Evolutionary conservation across 1,139 yeast genomes (phyloP).

Genomic region (Diutina rugosa): DNA sequence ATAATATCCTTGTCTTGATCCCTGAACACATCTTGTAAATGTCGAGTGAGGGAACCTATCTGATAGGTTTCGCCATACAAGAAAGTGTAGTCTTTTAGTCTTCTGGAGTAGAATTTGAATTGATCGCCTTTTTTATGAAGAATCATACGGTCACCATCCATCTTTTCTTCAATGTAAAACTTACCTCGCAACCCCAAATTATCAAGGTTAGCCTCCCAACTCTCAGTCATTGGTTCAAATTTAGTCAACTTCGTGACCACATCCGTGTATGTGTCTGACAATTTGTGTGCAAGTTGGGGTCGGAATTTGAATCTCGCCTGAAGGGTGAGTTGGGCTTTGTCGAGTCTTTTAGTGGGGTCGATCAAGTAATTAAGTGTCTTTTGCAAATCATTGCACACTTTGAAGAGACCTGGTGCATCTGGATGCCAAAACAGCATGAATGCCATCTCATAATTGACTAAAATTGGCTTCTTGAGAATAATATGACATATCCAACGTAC

Average conservation of each 20-base stretch:
- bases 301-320: conserved; percentile 44
- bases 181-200: conserved; percentile 13
- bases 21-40: conserved; percentile 32
- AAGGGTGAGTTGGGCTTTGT: conserved; percentile 30
- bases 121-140: conserved; percentile 35
- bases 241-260: conserved; percentile 30
- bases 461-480: conserved; percentile 42
- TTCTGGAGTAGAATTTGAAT: conserved; percentile 54
- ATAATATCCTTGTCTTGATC: conserved; percentile 36
- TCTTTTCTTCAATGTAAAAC: conserved; percentile 76
- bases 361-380: conserved; percentile 46
- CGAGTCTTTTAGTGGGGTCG: conserved; percentile 33
- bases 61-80: conserved; percentile 56
- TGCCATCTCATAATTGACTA: conserved; percentile 49
- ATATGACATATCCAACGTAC: conserved; percentile 60
- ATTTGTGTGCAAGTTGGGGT: conserved; percentile 58
- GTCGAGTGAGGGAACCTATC: conserved; percentile 50
- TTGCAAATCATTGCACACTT: conserved; percentile 55
- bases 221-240: conserved; percentile 7
- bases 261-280: conserved; percentile 32
- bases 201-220: conserved; percentile 9
- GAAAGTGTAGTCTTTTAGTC: conserved; percentile 60
- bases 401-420: conserved; percentile 53
- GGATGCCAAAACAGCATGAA: conserved; percentile 69
- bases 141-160: conserved; percentile 87